Conservation (phyloP, 805 yeast species). For the Schwanniomyces sp. region DNA sequence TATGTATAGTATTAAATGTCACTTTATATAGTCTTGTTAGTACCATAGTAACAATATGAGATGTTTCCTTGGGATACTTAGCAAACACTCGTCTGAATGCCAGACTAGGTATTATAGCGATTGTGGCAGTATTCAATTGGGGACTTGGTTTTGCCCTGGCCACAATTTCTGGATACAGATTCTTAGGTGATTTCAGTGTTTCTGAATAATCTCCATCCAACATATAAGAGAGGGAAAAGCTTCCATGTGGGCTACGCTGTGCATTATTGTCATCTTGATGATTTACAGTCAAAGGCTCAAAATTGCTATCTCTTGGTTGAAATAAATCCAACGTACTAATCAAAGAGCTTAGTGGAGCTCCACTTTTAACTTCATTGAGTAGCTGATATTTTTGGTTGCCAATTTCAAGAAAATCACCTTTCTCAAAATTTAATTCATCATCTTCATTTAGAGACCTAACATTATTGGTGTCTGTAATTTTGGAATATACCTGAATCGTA, state of each 20-base stretch:
- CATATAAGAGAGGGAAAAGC: slow-evolving; percentile 1
- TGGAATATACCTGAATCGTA: slow-evolving; percentile 72
- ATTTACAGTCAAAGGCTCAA: slow-evolving; percentile 4
- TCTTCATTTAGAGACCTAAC: slow-evolving; percentile 5
- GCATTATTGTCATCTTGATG: neutral
- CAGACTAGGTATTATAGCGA: slow-evolving; percentile 86
- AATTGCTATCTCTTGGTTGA: slow-evolving; percentile 18
- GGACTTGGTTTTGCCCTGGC: slow-evolving; percentile 60
- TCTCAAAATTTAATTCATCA: slow-evolving; percentile 29
- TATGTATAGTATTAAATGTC: slow-evolving; percentile 86
- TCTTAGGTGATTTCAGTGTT: neutral
- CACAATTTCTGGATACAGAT: slow-evolving; percentile 43
- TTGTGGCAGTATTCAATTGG: slow-evolving; percentile 54
- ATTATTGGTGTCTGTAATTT: slow-evolving; percentile 29
- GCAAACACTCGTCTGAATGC: slow-evolving; percentile 72
- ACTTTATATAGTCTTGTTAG: slow-evolving; percentile 84
- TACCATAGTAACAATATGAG: slow-evolving; percentile 93
- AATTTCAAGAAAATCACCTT: slow-evolving; percentile 45
- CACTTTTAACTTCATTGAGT: slow-evolving; percentile 76
- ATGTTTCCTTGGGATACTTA: slow-evolving; percentile 84
- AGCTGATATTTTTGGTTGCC: slow-evolving; percentile 68
- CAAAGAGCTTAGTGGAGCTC: slow-evolving; percentile 81
- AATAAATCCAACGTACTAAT: slow-evolving; percentile 78
- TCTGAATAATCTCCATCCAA: neutral
- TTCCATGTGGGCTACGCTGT: neutral